Percentiles rank a stretch among this genome's conserved stretches.
These are phyloP conservation scores for Kwoniella newhampshirensis DNA, from an alignment of 768 basidiomycete species.

Conservation along the genomic window DNA sequence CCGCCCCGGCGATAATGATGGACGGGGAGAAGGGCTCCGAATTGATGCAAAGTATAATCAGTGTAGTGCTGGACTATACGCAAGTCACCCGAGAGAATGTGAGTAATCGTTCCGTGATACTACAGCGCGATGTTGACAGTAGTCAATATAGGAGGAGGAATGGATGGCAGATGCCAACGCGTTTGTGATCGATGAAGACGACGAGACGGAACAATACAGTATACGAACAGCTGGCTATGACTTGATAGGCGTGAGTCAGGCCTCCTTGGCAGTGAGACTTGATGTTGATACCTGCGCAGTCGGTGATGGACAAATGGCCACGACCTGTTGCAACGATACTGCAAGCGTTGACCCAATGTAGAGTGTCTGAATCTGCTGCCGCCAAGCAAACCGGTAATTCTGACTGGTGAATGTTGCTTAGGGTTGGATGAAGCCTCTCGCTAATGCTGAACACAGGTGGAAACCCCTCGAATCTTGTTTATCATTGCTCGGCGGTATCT, in stretches of 20 bases:
- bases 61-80: slow-evolving; percentile 63
- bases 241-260: slow-evolving; percentile 65
- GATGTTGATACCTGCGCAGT: slow-evolving; percentile 30
- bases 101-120: slow-evolving; percentile 42
- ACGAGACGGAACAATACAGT: slow-evolving; percentile 78
- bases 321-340: slow-evolving; percentile 55
- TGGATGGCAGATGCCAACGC: slow-evolving; percentile 88
- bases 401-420: slow-evolving; percentile 63
- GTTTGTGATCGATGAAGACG: slow-evolving; percentile 92
- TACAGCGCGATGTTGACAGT: too few relatives aligned
- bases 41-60: slow-evolving; percentile 31
- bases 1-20: slow-evolving; percentile 68
- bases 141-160: slow-evolving; percentile 80
- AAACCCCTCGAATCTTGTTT: slow-evolving; percentile 81
- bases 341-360: slow-evolving; percentile 60
- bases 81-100: slow-evolving; percentile 93
- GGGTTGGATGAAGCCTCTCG: background rate
- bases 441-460: slow-evolving; percentile 65
- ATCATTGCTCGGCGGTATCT: slow-evolving; percentile 75
- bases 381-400: slow-evolving; percentile 60
- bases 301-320: slow-evolving; percentile 53
- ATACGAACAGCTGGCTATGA: slow-evolving; percentile 83
- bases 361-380: slow-evolving; percentile 63
- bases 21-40: slow-evolving; percentile 23
- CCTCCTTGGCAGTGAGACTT: background rate